Evolutionary conservation across 1,139 yeast species (phyloP), one percentile per base, ranked within the genome.

Genomic region (Meyerozyma guilliermondii): DNA sequence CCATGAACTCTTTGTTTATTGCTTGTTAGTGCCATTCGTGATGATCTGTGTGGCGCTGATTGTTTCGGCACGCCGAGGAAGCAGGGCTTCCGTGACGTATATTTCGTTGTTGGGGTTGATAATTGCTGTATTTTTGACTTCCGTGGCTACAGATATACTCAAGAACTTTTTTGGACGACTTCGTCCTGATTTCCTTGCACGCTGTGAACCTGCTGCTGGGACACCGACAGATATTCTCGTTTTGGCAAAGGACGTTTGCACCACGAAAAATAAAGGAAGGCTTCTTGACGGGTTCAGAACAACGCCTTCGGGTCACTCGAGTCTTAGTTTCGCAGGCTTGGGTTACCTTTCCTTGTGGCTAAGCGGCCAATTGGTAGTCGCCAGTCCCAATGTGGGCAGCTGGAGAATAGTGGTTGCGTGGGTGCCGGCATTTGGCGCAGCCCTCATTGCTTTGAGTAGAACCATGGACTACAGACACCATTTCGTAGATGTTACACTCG

Each of bases 401-500:
- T 80, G 85, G 84, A 72, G 86, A 54, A 62, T 72, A 20, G 46
- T 72, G 1, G 48, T 66, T 13, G 51, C 63, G n/a, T 58, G 53
- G 27, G 37, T 58, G 18, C 77, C 77, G 9, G 51, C 77, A 0
- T 53, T 83, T 18, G 75, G 81, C n/a, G 89, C 91, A 1, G 55
- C 73, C 1, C 61, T 80, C 40, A 81, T 85, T 51, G 89, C 91
- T 0, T 63, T 84, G 41, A 78, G 86, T 39, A 71, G 94, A 51
- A 82, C 89, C 2, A 81, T 83, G 54, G 95, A 86, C 61, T 86
- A 85, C 59, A 74, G 91, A 59, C 94, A 85, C 55, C 91, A 84
- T 59, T 83, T 83, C 50, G 66, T 81, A 10, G 95, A 86, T 60
- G 78, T 86, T 2, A 48, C 81, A 0, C 54, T 78, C 26, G 95